Conservation (phyloP, 306 rosid genomes). For the Parietaria judaica region DNA sequence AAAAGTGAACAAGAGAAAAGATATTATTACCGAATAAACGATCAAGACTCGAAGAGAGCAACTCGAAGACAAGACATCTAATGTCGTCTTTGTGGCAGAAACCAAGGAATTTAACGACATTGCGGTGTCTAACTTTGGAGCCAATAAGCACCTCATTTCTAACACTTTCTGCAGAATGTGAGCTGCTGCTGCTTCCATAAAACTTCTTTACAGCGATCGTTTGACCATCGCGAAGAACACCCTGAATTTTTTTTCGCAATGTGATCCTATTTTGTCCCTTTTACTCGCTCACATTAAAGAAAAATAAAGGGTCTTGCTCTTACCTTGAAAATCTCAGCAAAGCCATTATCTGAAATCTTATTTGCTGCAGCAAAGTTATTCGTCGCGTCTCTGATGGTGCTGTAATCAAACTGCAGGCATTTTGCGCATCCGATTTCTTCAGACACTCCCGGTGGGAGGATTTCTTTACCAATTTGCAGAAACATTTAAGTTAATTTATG, state of each 20-base stretch:
- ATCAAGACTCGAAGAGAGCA: background rate
- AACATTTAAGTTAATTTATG: background rate
- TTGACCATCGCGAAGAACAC: background rate
- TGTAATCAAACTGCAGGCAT: background rate
- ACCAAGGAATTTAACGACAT: slow-evolving; percentile 1
- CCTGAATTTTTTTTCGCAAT: background rate
- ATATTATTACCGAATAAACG: background rate
- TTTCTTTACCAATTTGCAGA: background rate
- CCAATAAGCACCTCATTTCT: background rate
- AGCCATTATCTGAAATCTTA: background rate
- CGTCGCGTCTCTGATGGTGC: background rate
- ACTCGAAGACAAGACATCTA: slow-evolving; percentile 1
- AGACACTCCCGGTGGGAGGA: background rate
- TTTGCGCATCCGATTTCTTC: background rate
- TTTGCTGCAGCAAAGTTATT: background rate
- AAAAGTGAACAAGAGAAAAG: background rate
- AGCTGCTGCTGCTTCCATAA: too few relatives aligned
- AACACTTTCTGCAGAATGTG: background rate
- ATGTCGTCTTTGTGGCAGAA: background rate
- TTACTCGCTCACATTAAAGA: background rate
- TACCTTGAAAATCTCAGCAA: background rate
- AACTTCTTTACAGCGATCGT: background rate
- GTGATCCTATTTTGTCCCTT: too few relatives aligned
- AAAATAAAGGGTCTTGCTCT: background rate
- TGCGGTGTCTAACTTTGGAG: slow-evolving; percentile 1